Base-by-base conservation (phyloP, 23 red algal genomes). In the Gracilaria gracilis region DNA sequence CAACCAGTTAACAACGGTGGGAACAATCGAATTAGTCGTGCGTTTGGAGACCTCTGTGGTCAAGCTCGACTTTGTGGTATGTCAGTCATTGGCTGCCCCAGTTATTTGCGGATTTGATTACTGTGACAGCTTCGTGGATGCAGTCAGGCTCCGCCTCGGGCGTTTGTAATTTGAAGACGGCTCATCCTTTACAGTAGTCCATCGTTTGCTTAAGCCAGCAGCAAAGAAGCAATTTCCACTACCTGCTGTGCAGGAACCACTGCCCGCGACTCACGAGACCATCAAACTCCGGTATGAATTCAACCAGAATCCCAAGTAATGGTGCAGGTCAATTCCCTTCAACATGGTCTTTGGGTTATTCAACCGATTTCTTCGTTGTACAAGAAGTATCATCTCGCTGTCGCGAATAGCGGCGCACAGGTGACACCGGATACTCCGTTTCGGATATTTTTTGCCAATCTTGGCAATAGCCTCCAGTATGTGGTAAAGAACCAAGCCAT, bases 81-180 rank as follows among this genome's bases (percentile, higher is more conserved):
- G 83, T 57, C 59, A 47, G 17, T 70, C 59, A 67, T 15, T 86
- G 37, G 83, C 83, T n/a, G 81, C 81, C n/a, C 83, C 83, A 31
- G 83, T 75, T 13, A 50, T 86, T 50, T 27, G 74, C n/a, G 83
- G 83, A 51, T 86, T 64, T 55, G 83, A 76, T 39, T 86, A 70
- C 65, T 86, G 83, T 46, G 83, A 86, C 50, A 38, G 83, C 23
- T 86, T 67, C 47, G 35, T 86, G 24, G 83, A 86, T 19, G 13
- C 61, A 27, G 75, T 74, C 61, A 35, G 37, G 21, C 83, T 65
- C 27, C 83, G 83, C 33, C 61, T 29, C n/a, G 33, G 38, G 61
- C 59, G 25, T 35, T 37, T 86, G 29, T 36, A 86, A 75, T 40
- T 86, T 20, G 83, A 86, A 0, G 65, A 86, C 46, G 64, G 83